Conservation (phyloP, 495 filamentous ascomycete genomes). For the Achaetomiella virescens region DNA sequence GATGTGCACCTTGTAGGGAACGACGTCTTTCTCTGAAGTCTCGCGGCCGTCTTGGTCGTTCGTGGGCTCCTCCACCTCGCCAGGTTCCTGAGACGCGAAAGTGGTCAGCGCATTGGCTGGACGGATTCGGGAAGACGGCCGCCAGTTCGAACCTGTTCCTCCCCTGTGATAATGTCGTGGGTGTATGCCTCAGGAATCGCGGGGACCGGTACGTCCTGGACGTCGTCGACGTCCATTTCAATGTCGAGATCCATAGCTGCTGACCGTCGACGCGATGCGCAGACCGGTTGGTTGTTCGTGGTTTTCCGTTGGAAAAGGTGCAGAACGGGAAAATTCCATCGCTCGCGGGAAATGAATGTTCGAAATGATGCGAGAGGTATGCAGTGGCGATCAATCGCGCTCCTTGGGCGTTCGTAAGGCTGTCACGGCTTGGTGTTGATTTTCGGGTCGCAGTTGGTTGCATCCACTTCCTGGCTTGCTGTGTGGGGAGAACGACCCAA, state of each 20-base stretch:
- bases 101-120: not conserved
- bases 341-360: no score
- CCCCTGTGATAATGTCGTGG: conserved; percentile 36
- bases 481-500: no score
- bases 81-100: conserved; percentile 28
- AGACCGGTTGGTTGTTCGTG: not conserved
- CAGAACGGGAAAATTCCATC: no score
- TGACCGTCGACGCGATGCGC: not conserved
- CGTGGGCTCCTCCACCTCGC: conserved; percentile 28
- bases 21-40: conserved; percentile 23
- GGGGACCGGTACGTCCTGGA: conserved; percentile 30
- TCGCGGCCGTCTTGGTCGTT: conserved; percentile 19
- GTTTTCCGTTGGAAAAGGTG: no score
- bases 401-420: no score
- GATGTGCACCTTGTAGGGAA: conserved; percentile 68
- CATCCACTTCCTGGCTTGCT: no score
- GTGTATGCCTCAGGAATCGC: conserved; percentile 40
- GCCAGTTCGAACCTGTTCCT: conserved; percentile 30
- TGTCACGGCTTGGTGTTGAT: no score
- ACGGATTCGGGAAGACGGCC: not conserved
- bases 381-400: no score
- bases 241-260: conserved; percentile 69
- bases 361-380: no score
- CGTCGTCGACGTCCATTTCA: conserved; percentile 56
- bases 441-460: no score